phyloP scores from a whole-genome alignment of 495 filamentous ascomycete genomes.

The Amorphotheca resinae region DNA sequence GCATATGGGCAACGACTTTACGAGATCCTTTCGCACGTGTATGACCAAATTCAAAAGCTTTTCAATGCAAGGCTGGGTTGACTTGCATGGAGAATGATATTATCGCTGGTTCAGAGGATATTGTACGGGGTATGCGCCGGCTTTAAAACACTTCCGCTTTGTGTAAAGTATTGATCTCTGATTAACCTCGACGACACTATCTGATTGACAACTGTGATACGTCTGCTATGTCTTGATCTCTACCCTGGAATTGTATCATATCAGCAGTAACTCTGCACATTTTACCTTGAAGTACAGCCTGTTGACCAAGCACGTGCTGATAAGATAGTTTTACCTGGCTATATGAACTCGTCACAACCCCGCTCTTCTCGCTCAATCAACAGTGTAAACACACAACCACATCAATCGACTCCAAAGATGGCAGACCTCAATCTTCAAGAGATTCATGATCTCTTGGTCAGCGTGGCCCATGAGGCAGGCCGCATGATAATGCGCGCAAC shows the following conservation, averaged over 20 bases:
- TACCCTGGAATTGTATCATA: no score
- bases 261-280: no score
- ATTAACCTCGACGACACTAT: no score
- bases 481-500: slow-evolving; percentile 68
- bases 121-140: no score
- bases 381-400: neutral
- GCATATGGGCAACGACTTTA: neutral
- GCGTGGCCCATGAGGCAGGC: slow-evolving; percentile 65
- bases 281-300: no score
- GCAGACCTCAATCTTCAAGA: slow-evolving; percentile 54
- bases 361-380: no score
- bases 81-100: neutral
- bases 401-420: slow-evolving; percentile 22
- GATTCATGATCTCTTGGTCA: slow-evolving; percentile 67
- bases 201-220: no score
- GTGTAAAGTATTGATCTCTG: no score
- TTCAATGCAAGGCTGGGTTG: neutral
- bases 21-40: neutral
- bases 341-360: slow-evolving; percentile 1
- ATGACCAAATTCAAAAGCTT: neutral
- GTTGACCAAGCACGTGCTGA: slow-evolving; percentile 7
- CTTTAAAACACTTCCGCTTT: no score
- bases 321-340: slow-evolving; percentile 4
- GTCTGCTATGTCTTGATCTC: no score
- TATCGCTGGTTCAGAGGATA: neutral